A percentile compares a stretch with the other conserved stretches of the same genome.
Evolutionary conservation across 1,284 basidiomycete genomes (phyloP).

Genomic region (Cutaneotrichosporon sp.): DNA sequence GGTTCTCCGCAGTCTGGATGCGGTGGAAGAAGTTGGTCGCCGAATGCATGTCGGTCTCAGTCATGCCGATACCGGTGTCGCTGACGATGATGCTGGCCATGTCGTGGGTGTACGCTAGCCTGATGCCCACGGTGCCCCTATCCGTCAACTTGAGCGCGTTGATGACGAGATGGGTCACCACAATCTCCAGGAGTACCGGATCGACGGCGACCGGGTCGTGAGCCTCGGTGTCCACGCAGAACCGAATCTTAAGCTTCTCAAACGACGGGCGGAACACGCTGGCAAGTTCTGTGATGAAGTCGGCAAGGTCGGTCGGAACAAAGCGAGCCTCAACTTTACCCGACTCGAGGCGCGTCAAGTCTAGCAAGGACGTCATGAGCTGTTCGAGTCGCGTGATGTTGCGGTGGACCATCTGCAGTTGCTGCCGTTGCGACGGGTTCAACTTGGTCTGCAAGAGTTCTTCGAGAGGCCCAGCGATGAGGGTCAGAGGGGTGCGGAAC

Average conservation of each 20-base stretch:
- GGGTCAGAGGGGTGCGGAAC: conserved; percentile 47
- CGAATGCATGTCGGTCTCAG: conserved; percentile 28
- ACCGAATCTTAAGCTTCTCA: conserved; percentile 22
- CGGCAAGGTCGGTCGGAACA: conserved; percentile 45
- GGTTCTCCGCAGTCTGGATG: conserved; percentile 23
- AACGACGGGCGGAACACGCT: conserved; percentile 49
- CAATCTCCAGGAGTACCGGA: conserved; percentile 53
- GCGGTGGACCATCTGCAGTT: conserved; percentile 42
- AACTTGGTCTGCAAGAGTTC: conserved; percentile 33
- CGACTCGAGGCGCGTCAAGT: conserved; percentile 50
- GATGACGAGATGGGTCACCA: conserved; percentile 48
- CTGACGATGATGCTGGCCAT: conserved; percentile 41
- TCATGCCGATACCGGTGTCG: conserved; percentile 55
- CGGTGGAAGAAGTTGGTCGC: conserved; percentile 43
- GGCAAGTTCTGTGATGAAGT: conserved; percentile 48
- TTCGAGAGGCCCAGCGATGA: conserved; percentile 43
- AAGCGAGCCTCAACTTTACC: conserved; percentile 48
- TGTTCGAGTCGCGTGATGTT: conserved; percentile 46
- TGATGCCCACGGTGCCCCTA: conserved; percentile 39
- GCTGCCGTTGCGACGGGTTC: conserved; percentile 27
- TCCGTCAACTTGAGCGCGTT: conserved; percentile 53
- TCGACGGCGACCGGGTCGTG: conserved; percentile 42
- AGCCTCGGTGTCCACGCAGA: conserved; percentile 11
- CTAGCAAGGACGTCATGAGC: conserved; percentile 50
- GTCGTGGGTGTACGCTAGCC: conserved; percentile 30